Base-by-base conservation (phyloP, 2,329 filamentous ascomycete genomes). In the Aspergillus sp. region DNA sequence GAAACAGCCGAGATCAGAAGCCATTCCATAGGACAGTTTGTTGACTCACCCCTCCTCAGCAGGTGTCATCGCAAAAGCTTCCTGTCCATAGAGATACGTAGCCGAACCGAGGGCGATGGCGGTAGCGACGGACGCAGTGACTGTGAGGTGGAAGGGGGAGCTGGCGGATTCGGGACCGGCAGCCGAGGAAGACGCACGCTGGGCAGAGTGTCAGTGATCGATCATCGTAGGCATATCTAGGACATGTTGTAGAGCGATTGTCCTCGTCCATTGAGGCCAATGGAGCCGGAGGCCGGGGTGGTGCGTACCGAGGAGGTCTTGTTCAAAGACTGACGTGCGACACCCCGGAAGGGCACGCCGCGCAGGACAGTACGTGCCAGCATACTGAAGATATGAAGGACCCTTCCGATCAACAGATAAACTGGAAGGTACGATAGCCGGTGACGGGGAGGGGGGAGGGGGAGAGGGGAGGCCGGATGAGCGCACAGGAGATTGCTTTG, bases 11-110 rank as follows among this genome's bases (percentile, higher is more conserved):
- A 56, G 46, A 51, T 46, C 51, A 56, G 68, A 64, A 58, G 57
- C 63, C 56, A 71, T 63, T 52, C 56, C 59, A 31, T 53, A 47
- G 41, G 41, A 58, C 17, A 47, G 45, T 53, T 41, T 54, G 52
- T 64, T 58, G 47, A 91, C 94, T 89, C 86, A 99, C 95, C 95
- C 95, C 88, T 99, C 95, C 85, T 99, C 95, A 76, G 91, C 91
- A 68, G 92, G 93, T 72, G 94, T 93, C 89, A 91, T 91, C 72
- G 95, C 95, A 80, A 92, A 87, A 66, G 91, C 90, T 73, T 91
- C 89, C 73, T 91, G 88, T 75, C 93, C 95, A 81, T 96, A 98
- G 72, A 96, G 89, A 82, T 93, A 98, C 72, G 92, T 93, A 75
- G 94, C 89, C 70, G 94, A 94, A 74, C 93, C 93, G 80, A 92